Percentiles rank a stretch among this genome's conserved stretches.
Evolutionary conservation across 2,329 filamentous ascomycete genomes (phyloP).

Genomic region (Parafenestella ontariensis): DNA sequence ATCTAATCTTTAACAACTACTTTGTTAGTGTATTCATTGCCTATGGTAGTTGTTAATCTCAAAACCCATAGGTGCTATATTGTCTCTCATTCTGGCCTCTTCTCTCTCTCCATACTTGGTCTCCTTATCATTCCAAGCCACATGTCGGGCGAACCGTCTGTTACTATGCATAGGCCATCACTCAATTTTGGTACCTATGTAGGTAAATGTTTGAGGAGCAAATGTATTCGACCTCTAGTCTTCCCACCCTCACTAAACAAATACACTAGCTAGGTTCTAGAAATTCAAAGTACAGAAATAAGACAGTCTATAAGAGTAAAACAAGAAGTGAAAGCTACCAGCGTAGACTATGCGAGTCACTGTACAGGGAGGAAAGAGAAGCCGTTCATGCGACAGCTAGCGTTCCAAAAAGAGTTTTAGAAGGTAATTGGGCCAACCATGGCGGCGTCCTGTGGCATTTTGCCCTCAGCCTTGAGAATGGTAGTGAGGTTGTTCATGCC

Average conservation of each 20-base stretch:
- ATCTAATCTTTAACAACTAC: too few species aligned
- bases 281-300: background rate
- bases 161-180: too few species aligned
- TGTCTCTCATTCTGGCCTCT: too few species aligned
- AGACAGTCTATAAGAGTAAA: slow-evolving; percentile 1
- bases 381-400: background rate
- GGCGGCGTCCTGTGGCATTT: background rate
- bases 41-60: too few species aligned
- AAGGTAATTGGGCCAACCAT: slow-evolving; percentile 3
- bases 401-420: background rate
- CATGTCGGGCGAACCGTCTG: too few species aligned
- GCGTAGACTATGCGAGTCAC: background rate
- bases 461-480: slow-evolving; percentile 5
- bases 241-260: background rate
- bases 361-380: background rate
- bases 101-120: too few species aligned
- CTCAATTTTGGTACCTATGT: slow-evolving; percentile 34
- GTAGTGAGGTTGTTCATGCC: slow-evolving; percentile 3
- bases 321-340: background rate
- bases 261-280: background rate
- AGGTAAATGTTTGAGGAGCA: background rate
- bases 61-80: too few species aligned
- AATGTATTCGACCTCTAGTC: background rate
- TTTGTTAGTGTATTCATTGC: too few species aligned
- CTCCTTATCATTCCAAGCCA: too few species aligned